A percentile compares a stretch with the other conserved stretches of the same genome.
Evolutionary conservation across 1,139 yeast species (phyloP).

Genomic region (Hanseniaspora uvarum): DNA sequence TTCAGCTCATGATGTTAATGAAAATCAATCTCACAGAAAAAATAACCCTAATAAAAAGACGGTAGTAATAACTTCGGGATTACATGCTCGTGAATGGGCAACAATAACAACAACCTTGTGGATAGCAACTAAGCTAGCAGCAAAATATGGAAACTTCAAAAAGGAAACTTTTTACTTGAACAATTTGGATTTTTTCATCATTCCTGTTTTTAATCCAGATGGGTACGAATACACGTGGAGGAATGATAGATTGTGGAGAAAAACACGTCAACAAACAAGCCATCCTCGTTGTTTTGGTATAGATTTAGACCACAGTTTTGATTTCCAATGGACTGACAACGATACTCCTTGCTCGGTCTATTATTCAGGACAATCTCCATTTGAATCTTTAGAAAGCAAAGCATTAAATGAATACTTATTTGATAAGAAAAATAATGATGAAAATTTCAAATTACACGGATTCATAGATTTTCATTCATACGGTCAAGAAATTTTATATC

Average conservation of each 20-base stretch:
- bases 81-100: conserved; percentile 89
- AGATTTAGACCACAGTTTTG: conserved; percentile 79
- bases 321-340: conserved; percentile 55
- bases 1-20: conserved; percentile 32
- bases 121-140: conserved; percentile 46
- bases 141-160: conserved; percentile 39
- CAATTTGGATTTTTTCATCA: conserved; percentile 56
- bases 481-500: conserved; percentile 71
- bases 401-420: conserved; percentile 58
- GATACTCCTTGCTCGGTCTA: conserved; percentile 72
- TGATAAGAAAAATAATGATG: conserved; percentile 38
- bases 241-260: conserved; percentile 74
- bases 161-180: conserved; percentile 36
- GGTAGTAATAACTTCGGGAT: conserved; percentile 69
- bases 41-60: conserved; percentile 39
- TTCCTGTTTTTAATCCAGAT: conserved; percentile 84
- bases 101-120: conserved; percentile 62
- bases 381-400: conserved; percentile 65
- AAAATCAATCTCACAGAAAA: conserved; percentile 34
- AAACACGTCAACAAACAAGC: conserved; percentile 69
- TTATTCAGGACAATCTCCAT: conserved; percentile 65
- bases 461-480: conserved; percentile 77
- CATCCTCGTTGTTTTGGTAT: conserved; percentile 64
- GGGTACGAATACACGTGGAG: conserved; percentile 82
- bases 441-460: conserved; percentile 54